Conservation (phyloP, 108 stramenopile species). For the Parmales sp. region DNA sequence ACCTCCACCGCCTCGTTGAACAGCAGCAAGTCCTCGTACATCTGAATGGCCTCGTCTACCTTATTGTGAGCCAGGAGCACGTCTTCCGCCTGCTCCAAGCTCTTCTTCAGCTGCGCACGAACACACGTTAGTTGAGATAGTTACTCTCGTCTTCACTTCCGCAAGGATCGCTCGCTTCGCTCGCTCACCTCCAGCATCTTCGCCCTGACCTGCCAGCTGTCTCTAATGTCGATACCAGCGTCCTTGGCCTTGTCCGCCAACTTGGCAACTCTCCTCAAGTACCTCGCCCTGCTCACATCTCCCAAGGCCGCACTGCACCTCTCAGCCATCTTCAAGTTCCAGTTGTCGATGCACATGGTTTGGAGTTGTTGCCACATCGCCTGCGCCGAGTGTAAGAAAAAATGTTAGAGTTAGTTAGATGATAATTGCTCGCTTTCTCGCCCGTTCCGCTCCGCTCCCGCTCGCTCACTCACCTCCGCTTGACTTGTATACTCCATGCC, state of each 20-base stretch:
- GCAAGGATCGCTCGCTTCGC: no score
- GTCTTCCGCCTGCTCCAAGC: constrained; percentile 35
- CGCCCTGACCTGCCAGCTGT: constrained; percentile 27
- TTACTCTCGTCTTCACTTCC: no score
- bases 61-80: constrained; percentile 41
- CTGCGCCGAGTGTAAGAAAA: no score
- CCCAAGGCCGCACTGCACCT: constrained; percentile 44
- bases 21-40: constrained; percentile 42
- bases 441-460: no score
- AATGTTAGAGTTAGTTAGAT: no score
- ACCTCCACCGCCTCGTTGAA: constrained; percentile 45
- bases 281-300: constrained; percentile 36
- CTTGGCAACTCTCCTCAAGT: constrained; percentile 30
- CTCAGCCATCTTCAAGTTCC: constrained; percentile 34
- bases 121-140: no score
- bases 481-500: constrained; percentile 37
- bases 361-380: constrained; percentile 53
- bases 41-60: constrained; percentile 41
- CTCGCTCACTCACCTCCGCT: no score
- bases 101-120: constrained; percentile 28
- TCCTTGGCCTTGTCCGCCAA: constrained; percentile 14
- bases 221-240: constrained; percentile 19
- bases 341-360: constrained; percentile 22
- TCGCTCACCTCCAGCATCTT: constrained; percentile 22
- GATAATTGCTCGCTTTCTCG: no score